Base-by-base conservation (phyloP, 345 rosid species). In the Excoecaria cochinchinensis region DNA sequence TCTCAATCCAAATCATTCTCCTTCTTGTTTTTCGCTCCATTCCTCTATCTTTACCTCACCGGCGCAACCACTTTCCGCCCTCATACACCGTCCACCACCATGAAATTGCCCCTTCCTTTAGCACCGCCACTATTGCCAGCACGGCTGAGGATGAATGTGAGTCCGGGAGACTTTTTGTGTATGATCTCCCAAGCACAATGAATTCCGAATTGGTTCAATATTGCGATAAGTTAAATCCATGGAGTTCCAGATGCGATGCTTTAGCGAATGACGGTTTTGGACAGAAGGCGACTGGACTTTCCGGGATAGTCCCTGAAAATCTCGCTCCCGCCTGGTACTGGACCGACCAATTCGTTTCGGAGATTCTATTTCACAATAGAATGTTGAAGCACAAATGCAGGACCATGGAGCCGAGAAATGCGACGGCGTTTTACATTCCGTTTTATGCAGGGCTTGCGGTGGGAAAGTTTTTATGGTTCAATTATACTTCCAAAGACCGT, bases 371-470 rank as follows among this genome's bases (percentile, higher is more conserved):
- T 78, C 98, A 93, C 72, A 89, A 88, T 82, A 84, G 97, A 77
- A 78, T 96, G 22, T 76, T 90, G 22, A 91, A 89, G 64, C 94
- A 96, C 80, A 83, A 74, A 63, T 93, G 99, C 68, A 77, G 97
- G 68, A 93, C 97, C 4, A 48, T 51, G 67, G 93, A 90, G 70
- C 89, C 95, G 6, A 84, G 70, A 22, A 83, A 89, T 0, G 98
- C 98, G 21, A 79, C 91, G 77, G 98, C 92, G 77, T 93, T 88
- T 74, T 96, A 89, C 82, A 84, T 96, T 5, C 99, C 99, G 31
- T 91, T 92, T 77, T 95, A 95, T 84, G 91, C 90, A 17, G 99
- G 99, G 1, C 92, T 96, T 12, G 98, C 99, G 3, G 97, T 92
- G 39, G 98, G 98, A 19, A 91, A 90, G 67, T 86, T 81, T 69